phyloP scores from a whole-genome alignment of 176 grass and related monocot genomes.

The Zizania latifolia region DNA sequence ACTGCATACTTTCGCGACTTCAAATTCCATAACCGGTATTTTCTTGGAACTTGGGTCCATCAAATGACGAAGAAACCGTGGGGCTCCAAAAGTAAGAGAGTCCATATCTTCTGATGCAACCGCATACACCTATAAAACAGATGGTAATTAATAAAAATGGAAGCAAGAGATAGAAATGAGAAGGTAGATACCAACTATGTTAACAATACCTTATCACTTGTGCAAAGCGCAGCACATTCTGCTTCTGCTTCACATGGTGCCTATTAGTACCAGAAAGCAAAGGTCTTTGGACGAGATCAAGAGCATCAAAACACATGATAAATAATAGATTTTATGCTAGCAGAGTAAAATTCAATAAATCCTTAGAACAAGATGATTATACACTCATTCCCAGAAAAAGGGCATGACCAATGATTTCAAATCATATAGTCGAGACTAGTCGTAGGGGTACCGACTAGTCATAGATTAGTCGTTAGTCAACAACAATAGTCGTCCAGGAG shows the following conservation, averaged over 20 bases:
- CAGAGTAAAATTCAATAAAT: neutral
- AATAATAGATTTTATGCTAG: neutral
- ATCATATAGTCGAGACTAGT: too few species aligned
- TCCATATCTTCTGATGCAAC: slow-evolving; percentile 98
- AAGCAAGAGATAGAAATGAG: neutral
- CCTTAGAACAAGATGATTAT: neutral
- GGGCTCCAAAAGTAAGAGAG: slow-evolving; percentile 79
- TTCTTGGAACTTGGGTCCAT: slow-evolving; percentile 94
- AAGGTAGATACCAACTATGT: neutral
- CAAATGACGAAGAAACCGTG: slow-evolving; percentile 84
- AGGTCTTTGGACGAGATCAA: neutral
- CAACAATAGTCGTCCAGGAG: too few species aligned
- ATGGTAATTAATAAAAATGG: neutral
- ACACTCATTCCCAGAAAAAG: neutral
- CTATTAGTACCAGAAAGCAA: slow-evolving; percentile 30
- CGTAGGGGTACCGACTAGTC: too few species aligned
- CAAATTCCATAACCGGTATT: slow-evolving; percentile 93
- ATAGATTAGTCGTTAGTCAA: too few species aligned
- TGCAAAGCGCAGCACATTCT: slow-evolving; percentile 82
- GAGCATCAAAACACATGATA: neutral
- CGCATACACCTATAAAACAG: slow-evolving; percentile 68
- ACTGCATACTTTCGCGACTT: slow-evolving; percentile 64
- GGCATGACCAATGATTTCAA: too few species aligned
- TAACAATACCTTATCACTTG: slow-evolving; percentile 51
- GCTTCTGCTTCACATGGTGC: slow-evolving; percentile 95